Evolutionary conservation across 345 rosid genomes (phyloP).

Genomic region (Acer yangbiense): DNA sequence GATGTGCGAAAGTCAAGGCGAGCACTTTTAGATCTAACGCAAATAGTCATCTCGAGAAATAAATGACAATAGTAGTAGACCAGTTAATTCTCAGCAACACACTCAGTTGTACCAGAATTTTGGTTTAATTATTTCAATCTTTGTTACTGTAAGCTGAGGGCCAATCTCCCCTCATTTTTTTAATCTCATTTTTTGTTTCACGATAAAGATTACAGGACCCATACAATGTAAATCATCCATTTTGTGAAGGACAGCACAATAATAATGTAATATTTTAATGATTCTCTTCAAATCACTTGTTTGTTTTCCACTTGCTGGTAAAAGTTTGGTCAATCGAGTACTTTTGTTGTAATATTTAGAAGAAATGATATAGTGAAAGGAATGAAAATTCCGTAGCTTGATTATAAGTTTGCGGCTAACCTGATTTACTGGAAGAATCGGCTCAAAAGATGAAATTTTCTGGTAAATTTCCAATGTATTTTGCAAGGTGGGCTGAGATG

Average conservation of each 20-base stretch:
- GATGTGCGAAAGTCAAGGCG: conserved; percentile 74
- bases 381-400: conserved; percentile 86
- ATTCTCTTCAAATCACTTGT: background rate
- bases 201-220: conserved; percentile 19
- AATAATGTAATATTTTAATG: conserved; percentile 7
- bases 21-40: conserved; percentile 83
- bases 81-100: background rate
- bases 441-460: conserved; percentile 72
- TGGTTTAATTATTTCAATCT: conserved; percentile 14
- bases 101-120: conserved; percentile 12
- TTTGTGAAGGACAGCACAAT: background rate
- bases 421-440: conserved; percentile 69
- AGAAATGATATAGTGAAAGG: conserved; percentile 88
- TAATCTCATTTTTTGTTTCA: conserved; percentile 13
- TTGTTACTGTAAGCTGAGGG: conserved; percentile 21
- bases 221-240: conserved; percentile 17
- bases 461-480: conserved; percentile 73
- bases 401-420: conserved; percentile 76
- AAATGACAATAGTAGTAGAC: conserved; percentile 36
- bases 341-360: conserved; percentile 35
- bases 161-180: background rate
- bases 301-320: background rate
- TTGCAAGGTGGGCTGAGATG: conserved; percentile 65
- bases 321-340: too few relatives aligned
- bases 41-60: conserved; percentile 73